Conservation (phyloP, 768 basidiomycete species). For the Rhodotorula kratochvilovae region DNA sequence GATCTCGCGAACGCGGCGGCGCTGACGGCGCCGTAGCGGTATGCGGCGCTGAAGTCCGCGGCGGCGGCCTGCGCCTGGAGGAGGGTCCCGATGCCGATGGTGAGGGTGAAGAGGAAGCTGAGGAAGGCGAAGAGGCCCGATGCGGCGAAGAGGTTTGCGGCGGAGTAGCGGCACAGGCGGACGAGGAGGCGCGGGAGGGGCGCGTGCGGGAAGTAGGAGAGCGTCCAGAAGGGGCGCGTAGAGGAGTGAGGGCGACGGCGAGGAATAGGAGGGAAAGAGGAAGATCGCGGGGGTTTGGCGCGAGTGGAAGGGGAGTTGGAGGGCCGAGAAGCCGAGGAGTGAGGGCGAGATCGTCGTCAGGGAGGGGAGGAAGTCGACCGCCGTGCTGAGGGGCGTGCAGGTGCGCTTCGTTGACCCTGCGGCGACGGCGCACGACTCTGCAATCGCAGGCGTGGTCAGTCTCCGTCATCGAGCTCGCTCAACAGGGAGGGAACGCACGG, state of each 20-base stretch:
- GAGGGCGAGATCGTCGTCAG: constrained; percentile 9
- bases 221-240: constrained; percentile 38
- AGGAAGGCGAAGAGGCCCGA: constrained; percentile 11
- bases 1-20: background rate
- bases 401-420: background rate
- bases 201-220: constrained; percentile 36
- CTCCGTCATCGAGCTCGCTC: too few species aligned
- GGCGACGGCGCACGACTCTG: constrained; percentile 23
- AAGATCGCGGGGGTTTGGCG: constrained; percentile 27
- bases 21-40: constrained; percentile 4
- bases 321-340: constrained; percentile 22
- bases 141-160: constrained; percentile 6
- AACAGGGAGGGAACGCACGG: constrained; percentile 5
- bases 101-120: constrained; percentile 18
- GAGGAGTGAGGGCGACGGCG: constrained; percentile 13
- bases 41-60: background rate
- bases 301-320: constrained; percentile 28
- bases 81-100: constrained; percentile 35
- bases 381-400: background rate
- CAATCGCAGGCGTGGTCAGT: background rate
- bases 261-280: constrained; percentile 15
- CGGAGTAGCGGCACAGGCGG: constrained; percentile 19
- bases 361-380: constrained; percentile 18
- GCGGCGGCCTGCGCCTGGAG: constrained; percentile 1
- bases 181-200: constrained; percentile 1